Evolutionary conservation across 1,284 basidiomycete genomes (phyloP), one percentile per base, ranked within the genome.

Genomic region (Leccinum cinnamomeum): DNA sequence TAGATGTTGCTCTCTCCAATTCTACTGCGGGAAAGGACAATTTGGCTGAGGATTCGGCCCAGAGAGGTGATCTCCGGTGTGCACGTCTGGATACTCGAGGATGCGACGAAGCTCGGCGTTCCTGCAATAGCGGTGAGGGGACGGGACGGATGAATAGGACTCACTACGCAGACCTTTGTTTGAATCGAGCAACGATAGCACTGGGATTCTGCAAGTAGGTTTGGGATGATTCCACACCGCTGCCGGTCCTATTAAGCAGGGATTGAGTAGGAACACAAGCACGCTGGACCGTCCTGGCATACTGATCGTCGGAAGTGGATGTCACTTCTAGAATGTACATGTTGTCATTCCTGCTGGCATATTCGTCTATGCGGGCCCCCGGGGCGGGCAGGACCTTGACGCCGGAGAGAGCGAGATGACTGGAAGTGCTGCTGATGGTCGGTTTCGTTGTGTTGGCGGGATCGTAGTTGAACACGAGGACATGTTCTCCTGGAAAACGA

Each of bases 291-390:
- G 33, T 23, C 30, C 16, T 51, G 35, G 72, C 78, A 23, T 75
- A 84, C 84, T 78, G 78, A 69, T 82, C 79, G 58, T 82, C 80
- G 48, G 71, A 67, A 18, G 70, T 75, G 28, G 78, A 74, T 1
- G 81, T 83, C 7, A 88, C 88, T 69, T 92, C 85, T 14, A 92
- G 76, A 62, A 91, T 85, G 71, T 86, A 92, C 85, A 92, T 91
- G 62, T 80, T 85, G 64, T 83, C 79, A 65, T 89, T 89, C 69
- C 78, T 81, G 56, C 73, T 68, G 2, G 67, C 70, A 37, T 79
- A 76, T 18, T 76, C 84, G 28, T 84, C 82, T 6, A 77, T 72
- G 14, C 78, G 78, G 28, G 81, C 87, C 7, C 88, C 90, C 48
- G 89, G 89, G n/a, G 90, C 90, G 50, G 89, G 87, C 60, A 85